Evolutionary conservation across 2,329 filamentous ascomycete genomes (phyloP).

Genomic region (Clonostachys rhizophaga): DNA sequence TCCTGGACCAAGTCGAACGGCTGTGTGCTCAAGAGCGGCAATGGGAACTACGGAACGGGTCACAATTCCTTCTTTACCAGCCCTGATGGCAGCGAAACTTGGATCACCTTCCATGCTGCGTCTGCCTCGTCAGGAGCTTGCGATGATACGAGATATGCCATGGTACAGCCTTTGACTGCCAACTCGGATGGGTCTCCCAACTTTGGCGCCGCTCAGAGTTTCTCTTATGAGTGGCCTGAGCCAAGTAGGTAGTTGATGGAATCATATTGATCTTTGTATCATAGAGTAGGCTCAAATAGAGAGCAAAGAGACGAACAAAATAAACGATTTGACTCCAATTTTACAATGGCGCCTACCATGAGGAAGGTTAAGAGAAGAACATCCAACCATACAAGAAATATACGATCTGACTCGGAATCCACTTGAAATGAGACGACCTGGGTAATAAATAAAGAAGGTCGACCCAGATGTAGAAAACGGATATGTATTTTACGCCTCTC

Average conservation of each 20-base stretch:
- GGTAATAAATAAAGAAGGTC: too few relatives aligned
- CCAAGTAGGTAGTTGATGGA: background rate
- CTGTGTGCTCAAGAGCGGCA: constrained; percentile 44
- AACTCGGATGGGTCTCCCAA: constrained; percentile 46
- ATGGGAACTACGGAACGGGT: constrained; percentile 52
- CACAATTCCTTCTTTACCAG: constrained; percentile 56
- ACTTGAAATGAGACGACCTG: too few relatives aligned
- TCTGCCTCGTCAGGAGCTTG: constrained; percentile 41
- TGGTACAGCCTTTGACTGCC: constrained; percentile 43
- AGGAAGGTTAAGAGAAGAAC: too few relatives aligned
- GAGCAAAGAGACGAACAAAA: too few relatives aligned
- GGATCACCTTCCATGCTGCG: constrained; percentile 53
- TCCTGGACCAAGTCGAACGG: constrained; percentile 48
- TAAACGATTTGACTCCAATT: too few relatives aligned
- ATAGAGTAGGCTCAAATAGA: too few relatives aligned
- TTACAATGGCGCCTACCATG: too few relatives aligned
- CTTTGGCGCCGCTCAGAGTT: constrained; percentile 32
- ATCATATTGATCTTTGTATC: too few relatives aligned
- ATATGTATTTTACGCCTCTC: too few relatives aligned
- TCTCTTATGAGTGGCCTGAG: background rate
- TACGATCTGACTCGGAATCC: too few relatives aligned
- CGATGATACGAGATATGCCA: constrained; percentile 47
- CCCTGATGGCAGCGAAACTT: constrained; percentile 47
- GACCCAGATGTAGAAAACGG: too few relatives aligned
- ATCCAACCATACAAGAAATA: too few relatives aligned